Evolutionary conservation across 495 filamentous ascomycete species (phyloP), one percentile per base, ranked within the genome.

Genomic region (Gamarada debralockiae): DNA sequence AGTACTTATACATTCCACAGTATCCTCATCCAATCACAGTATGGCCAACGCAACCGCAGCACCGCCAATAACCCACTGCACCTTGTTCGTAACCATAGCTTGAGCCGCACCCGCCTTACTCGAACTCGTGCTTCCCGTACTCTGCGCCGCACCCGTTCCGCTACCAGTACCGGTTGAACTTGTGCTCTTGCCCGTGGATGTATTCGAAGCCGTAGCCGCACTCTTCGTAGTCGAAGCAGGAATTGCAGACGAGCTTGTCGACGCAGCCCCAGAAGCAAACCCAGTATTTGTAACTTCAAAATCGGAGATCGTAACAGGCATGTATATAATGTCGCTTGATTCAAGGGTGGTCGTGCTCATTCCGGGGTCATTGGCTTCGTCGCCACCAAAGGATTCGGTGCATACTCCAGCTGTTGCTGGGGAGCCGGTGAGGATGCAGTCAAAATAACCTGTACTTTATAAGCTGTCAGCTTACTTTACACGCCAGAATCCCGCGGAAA

Each of bases 381-480:
- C 37, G 18, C 65, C 65, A 12, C 59, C 59, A n/a, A 50, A 38
- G 21, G 60, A 64, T 7, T 60, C 60, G 75, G 73, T 77, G 22
- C 77, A 82, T 53, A 82, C 80, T 71, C 66, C 80, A 6, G 77
- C 79, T 38, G 77, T 76, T 12, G 74, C 76, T 5, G 27, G 27
- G 10, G 27, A 29, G 3, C 61, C 76, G 0, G 78, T 80, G 15
- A 64, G 80, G 37, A 74, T 73, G 25, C 72, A 82, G 43, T 76
- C 75, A 3, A 78, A 69, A 0, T 50, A 69, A 13, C 71, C 73
- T 8, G 80, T 59, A 42, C 70, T 71, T 40, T 25, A 22, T 18
- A 31, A 39, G 4, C 8, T 14, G 18, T 25, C 43, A 42, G 25
- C 20, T 45, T 13, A 29, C 23, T 18, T 18, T 25, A 25, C 46